Evolutionary conservation across 1,139 yeast genomes (phyloP), one percentile per base, ranked within the genome.

Genomic region (Kurtzmaniella quercitrusa): DNA sequence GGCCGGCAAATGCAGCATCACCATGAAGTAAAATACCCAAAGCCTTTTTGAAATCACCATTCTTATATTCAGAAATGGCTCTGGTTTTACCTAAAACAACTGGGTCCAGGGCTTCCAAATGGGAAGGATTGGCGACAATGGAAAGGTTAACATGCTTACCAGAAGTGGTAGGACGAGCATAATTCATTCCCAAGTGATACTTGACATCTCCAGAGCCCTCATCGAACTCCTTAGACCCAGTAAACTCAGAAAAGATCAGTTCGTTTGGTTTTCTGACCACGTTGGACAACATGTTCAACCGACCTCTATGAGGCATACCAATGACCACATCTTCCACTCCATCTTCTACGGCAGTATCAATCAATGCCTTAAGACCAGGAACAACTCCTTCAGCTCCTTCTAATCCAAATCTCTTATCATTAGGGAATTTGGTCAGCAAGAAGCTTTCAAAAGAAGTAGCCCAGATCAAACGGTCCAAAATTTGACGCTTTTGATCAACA

Each of bases 231-330:
- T 85, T 80, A 25, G 96, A 86, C 52, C 98, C 98, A 46, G 93
- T 77, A 66, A 93, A 93, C 73, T 93, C 99, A 42, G 94, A 84
- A 68, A 93, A 93, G 63, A 93, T 94, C 41, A 96, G 89, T 75
- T 93, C 98, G 65, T 93, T 91, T 59, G 98, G 98, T 69, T 93
- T 93, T 75, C 98, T 87, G 43, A 93, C 97, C 59, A 93, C 98
- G 71, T 93, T 93, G 48, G 97, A 89, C 70, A 93, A 80, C 85
- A 93, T 91, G 68, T 93, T 93, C 61, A 93, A 79, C 76, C 99
- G 85, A 72, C 99, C 99, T 80, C 99, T 89, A 71, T 93, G 98
- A 46, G 99, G 97, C 98, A 93, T 93, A 75, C 99, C 99, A 58
- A 94, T 85, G 59, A 93, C 95, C 50, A 93, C 82, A 64, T 93